Conservation (phyloP, 2,329 filamentous ascomycete genomes). For the Sporothrix pallida region DNA sequence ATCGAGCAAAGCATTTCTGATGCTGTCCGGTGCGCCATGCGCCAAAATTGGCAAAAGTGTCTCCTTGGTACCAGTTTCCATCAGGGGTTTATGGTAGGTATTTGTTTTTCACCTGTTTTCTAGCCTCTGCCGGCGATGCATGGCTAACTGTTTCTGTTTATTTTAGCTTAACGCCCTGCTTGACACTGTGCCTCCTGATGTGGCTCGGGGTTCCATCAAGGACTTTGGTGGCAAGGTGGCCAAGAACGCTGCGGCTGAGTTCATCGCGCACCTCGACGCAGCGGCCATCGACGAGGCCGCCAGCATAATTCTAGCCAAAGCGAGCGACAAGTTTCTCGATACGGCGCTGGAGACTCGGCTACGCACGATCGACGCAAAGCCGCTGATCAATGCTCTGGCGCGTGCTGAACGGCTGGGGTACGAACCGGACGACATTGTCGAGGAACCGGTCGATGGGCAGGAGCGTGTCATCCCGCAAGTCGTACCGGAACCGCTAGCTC, state of each 20-base stretch:
- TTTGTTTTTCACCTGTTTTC: too few species aligned
- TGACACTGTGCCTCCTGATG: constrained; percentile 49
- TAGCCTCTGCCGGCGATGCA: too few species aligned
- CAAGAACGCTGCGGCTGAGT: constrained; percentile 48
- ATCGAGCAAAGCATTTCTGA: constrained; percentile 52
- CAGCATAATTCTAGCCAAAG: constrained; percentile 52
- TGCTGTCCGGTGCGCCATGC: constrained; percentile 55
- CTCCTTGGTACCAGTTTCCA: constrained; percentile 60
- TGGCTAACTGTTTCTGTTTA: neutral
- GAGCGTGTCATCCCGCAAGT: constrained; percentile 48
- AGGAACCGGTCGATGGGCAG: constrained; percentile 47
- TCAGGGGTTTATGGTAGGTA: constrained; percentile 58
- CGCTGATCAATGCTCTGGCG: constrained; percentile 62
- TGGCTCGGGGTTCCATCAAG: constrained; percentile 49
- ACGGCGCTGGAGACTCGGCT: constrained; percentile 58
- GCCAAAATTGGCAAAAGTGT: constrained; percentile 59
- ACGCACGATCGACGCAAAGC: constrained; percentile 59
- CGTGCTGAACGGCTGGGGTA: constrained; percentile 64
- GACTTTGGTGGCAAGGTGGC: constrained; percentile 56
- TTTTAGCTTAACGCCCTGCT: constrained; percentile 57
- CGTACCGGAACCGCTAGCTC: neutral
- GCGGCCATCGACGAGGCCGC: constrained; percentile 55
- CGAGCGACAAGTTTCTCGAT: constrained; percentile 58
- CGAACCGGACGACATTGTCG: constrained; percentile 56
- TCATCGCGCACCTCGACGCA: constrained; percentile 50